Base-by-base conservation (phyloP, 2,329 filamentous ascomycete genomes). In the Lachnum nothofagi region DNA sequence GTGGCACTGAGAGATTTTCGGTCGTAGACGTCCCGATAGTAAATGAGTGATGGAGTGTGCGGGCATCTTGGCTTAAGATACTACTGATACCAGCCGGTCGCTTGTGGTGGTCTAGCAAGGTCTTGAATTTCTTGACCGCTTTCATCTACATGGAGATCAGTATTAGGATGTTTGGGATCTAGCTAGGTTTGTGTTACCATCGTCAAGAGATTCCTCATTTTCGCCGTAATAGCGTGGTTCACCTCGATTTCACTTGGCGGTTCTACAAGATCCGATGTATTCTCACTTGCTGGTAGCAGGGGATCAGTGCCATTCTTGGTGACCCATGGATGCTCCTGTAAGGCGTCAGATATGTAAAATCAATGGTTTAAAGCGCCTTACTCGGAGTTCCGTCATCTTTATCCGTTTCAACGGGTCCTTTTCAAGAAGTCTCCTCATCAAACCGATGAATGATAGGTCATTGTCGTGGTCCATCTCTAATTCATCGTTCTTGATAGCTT, bases 231-330 rank as follows among this genome's bases (percentile, higher is more conserved):
- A 12, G 93, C 93, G 55, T 86, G 82, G 60, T 89, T 89, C 63
- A 96, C 80, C 69, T 98, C 93, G 48, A 91, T 83, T 59, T 93
- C 87, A 49, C 91, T 97, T 1, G 91, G 91, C 4, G 83, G 80
- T 53, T 90, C 88, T 25, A 97, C 75, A 14, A 89, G 72, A 55
- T 90, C 78, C 9, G 85, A 80, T 37, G 88, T 94, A 60, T 98
- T 98, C 63, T 96, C 91, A 55, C 90, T 86, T 38, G 80, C 78
- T 6, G 88, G 80, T 10, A 97, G 75, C 12, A 98, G 72, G 52
- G 81, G 81, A 66, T 97, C 91, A 6, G 72, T 77, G 12, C 89
- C 91, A 48, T 79, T 70, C 61, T 82, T 86, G 5, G 91, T 97
- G 12, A 98, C 89, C 93, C 93, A 98, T 0, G 89, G 81, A 65